Evolutionary conservation across 805 yeast species (phyloP).

Genomic region (Maudiozyma turicensis): DNA sequence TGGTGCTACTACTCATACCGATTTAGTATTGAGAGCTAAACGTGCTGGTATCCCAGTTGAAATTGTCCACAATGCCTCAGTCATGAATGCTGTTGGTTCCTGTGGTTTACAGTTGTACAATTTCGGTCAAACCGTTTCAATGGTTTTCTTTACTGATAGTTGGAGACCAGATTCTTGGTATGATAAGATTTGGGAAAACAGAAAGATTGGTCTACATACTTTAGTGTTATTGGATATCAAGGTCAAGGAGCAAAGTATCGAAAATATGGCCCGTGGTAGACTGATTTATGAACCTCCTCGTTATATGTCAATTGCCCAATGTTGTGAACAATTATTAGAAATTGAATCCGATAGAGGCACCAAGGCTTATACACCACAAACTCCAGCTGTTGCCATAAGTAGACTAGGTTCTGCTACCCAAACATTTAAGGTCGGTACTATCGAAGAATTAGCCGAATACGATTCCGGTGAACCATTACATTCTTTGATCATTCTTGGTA

Average conservation of each 20-base stretch:
- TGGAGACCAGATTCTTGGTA: constrained; percentile 98
- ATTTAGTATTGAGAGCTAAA: constrained; percentile 82
- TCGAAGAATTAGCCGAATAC: constrained; percentile 64
- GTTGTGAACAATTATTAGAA: constrained; percentile 80
- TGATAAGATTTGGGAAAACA: constrained; percentile 77
- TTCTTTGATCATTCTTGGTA: constrained; percentile 80
- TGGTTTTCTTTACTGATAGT: constrained; percentile 87
- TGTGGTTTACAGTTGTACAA: constrained; percentile 92
- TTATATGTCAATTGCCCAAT: constrained; percentile 86
- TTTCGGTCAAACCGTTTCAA: constrained; percentile 94
- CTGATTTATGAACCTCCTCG: constrained; percentile 93
- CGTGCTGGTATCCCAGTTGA: constrained; percentile 72
- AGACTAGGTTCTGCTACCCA: constrained; percentile 85
- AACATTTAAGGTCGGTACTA: constrained; percentile 73
- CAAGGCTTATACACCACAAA: constrained; percentile 69
- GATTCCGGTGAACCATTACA: constrained; percentile 94
- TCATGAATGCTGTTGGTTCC: constrained; percentile 97
- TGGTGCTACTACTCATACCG: constrained; percentile 98
- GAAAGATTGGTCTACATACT: constrained; percentile 87
- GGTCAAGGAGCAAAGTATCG: constrained; percentile 93
- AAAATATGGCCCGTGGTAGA: constrained; percentile 88
- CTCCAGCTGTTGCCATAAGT: constrained; percentile 91
- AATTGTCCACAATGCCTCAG: constrained; percentile 88
- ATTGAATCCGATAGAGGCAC: constrained; percentile 72
- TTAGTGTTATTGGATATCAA: constrained; percentile 81